phyloP scores from a whole-genome alignment of 2,329 filamentous ascomycete species.

The Stachybotrys chlorohalonatus region DNA sequence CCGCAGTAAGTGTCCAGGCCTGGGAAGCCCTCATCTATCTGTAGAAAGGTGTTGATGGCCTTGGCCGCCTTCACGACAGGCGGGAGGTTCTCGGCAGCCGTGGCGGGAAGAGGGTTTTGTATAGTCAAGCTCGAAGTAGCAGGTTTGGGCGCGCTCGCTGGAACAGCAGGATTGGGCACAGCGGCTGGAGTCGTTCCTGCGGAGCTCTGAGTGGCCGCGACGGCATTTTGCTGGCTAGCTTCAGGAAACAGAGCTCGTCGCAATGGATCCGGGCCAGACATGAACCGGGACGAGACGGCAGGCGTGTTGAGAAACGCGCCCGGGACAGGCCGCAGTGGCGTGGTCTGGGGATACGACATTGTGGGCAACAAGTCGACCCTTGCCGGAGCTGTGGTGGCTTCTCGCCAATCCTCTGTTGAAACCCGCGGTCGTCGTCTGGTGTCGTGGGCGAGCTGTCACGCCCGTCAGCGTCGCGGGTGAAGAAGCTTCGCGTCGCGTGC shows the following conservation, averaged over 20 bases:
- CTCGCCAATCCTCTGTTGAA: slow-evolving; percentile 18
- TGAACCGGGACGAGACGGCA: slow-evolving; percentile 44
- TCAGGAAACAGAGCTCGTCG: slow-evolving; percentile 43
- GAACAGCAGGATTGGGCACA: slow-evolving; percentile 11
- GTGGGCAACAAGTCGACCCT: slow-evolving; percentile 17
- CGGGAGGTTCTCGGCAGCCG: slow-evolving; percentile 41
- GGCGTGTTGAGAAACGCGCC: slow-evolving; percentile 72
- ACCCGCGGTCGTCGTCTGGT: slow-evolving; percentile 1
- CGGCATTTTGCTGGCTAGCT: slow-evolving; percentile 8
- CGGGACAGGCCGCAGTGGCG: slow-evolving; percentile 64
- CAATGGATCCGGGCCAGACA: slow-evolving; percentile 33
- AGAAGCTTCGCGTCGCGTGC: slow-evolving; percentile 7
- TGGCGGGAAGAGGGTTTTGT: slow-evolving; percentile 28
- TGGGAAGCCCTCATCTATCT: slow-evolving; percentile 71
- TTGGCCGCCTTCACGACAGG: slow-evolving; percentile 72
- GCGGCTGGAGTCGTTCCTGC: slow-evolving; percentile 10
- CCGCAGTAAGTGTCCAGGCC: slow-evolving; percentile 83
- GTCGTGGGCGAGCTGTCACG: background rate
- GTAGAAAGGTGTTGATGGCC: slow-evolving; percentile 73
- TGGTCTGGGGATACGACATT: slow-evolving; percentile 50
- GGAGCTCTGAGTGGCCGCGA: slow-evolving; percentile 7
- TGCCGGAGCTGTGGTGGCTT: slow-evolving; percentile 13
- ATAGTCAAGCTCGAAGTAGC: slow-evolving; percentile 18
- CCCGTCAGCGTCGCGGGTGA: background rate
- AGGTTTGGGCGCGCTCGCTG: slow-evolving; percentile 4